Percentiles rank a stretch among this genome's conserved stretches.
These are phyloP conservation scores for Isabelozyma gotoi DNA, from an alignment of 805 yeast species.

Conservation along the genomic window DNA sequence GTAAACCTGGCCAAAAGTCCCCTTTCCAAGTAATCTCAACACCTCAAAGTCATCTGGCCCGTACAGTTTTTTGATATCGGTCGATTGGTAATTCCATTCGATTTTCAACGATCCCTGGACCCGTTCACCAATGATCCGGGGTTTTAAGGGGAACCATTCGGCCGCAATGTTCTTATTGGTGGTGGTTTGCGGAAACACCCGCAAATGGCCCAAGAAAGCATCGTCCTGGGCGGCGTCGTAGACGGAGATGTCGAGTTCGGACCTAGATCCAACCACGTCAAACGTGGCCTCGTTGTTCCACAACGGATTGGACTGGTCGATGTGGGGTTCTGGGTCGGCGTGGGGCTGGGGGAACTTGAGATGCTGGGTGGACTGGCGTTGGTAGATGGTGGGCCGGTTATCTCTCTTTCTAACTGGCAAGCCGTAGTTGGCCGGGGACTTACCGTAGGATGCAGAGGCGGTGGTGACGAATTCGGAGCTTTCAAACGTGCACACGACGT, in stretches of 20 bases:
- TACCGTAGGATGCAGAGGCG: constrained; percentile 59
- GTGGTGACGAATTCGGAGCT: constrained; percentile 86
- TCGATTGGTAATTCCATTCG: constrained; percentile 64
- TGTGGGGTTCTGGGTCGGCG: constrained; percentile 2
- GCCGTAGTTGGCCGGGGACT: constrained; percentile 18
- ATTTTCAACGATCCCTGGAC: constrained; percentile 79
- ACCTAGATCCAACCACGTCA: constrained; percentile 82
- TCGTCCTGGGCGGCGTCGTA: constrained; percentile 85
- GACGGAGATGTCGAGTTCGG: constrained; percentile 86
- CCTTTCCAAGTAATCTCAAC: constrained; percentile 86
- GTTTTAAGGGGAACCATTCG: constrained; percentile 74
- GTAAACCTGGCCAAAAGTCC: constrained; percentile 96
- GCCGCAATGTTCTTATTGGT: constrained; percentile 37
- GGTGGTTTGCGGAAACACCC: constrained; percentile 61
- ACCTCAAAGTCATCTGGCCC: constrained; percentile 96
- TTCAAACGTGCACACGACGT: constrained; percentile 89
- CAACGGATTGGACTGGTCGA: constrained; percentile 54
- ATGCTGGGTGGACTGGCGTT: constrained; percentile 39
- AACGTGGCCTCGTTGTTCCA: constrained; percentile 94
- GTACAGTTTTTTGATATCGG: constrained; percentile 69
- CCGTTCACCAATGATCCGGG: constrained; percentile 73
- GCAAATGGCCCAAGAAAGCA: constrained; percentile 80
- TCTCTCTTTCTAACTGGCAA: constrained; percentile 8
- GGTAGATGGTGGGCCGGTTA: constrained; percentile 34
- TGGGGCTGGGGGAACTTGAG: constrained; percentile 20